Conservation (phyloP, 345 rosid genomes). For the Brassica carinata region DNA sequence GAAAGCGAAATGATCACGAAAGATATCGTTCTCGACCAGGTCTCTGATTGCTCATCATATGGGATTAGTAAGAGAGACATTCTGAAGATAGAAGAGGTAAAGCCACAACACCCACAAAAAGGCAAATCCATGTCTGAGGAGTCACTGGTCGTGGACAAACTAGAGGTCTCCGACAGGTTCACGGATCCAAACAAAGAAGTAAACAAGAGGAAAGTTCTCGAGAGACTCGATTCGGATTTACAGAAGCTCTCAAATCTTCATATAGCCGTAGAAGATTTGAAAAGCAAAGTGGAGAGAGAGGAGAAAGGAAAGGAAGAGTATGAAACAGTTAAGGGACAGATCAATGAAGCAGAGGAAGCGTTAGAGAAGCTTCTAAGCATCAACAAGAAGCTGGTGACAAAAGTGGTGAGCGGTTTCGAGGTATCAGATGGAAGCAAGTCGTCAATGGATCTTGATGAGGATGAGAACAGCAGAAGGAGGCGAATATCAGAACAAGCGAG, state of each 20-base stretch:
- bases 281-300: slow-evolving; percentile 65
- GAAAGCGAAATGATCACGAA: slow-evolving; percentile 73
- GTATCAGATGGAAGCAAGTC: slow-evolving; percentile 51
- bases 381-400: slow-evolving; percentile 60
- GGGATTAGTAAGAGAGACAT: slow-evolving; percentile 70
- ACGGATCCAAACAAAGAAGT: slow-evolving; percentile 60
- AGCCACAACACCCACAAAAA: slow-evolving; percentile 48
- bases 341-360: slow-evolving; percentile 76
- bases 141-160: slow-evolving; percentile 73
- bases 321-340: slow-evolving; percentile 68
- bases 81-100: slow-evolving; percentile 46
- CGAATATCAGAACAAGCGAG: slow-evolving; percentile 74
- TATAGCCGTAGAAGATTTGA: slow-evolving; percentile 75
- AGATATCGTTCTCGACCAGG: slow-evolving; percentile 93
- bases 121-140: slow-evolving; percentile 59
- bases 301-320: slow-evolving; percentile 71
- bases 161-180: slow-evolving; percentile 66
- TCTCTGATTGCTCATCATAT: slow-evolving; percentile 80
- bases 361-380: slow-evolving; percentile 60
- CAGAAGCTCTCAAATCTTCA: slow-evolving; percentile 85
- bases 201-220: slow-evolving; percentile 69
- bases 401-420: slow-evolving; percentile 50
- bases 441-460: slow-evolving; percentile 56
- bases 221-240: slow-evolving; percentile 84
- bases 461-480: slow-evolving; percentile 49